Conservation (phyloP, 2,329 filamentous ascomycete genomes). For the Cytospora chrysosperma region DNA sequence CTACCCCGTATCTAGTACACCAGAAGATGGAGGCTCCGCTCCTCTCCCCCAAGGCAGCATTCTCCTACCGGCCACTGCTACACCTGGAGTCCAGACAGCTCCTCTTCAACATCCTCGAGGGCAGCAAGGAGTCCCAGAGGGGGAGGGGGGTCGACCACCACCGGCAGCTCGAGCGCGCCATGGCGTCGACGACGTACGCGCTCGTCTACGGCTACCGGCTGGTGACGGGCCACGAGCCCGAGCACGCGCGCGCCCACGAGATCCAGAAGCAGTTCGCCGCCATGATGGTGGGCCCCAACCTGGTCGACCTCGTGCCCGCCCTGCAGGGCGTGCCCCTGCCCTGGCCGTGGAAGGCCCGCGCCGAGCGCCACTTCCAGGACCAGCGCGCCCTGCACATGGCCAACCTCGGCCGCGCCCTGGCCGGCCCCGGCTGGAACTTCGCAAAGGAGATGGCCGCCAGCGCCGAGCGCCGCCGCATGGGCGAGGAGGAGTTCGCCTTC, state of each 20-base stretch:
- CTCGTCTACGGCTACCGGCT: slow-evolving; percentile 20
- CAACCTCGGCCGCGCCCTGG: slow-evolving; percentile 5
- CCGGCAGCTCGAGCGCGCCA: slow-evolving; percentile 8
- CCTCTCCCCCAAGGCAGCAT: slow-evolving; percentile 3
- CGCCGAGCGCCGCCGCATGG: slow-evolving; percentile 6
- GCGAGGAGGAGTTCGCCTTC: slow-evolving; percentile 17
- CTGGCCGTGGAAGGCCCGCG: slow-evolving; percentile 8
- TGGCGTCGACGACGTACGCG: not conserved
- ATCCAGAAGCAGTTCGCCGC: slow-evolving; percentile 16
- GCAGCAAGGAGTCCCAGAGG: not conserved
- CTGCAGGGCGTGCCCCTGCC: slow-evolving; percentile 7
- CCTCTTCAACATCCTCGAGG: slow-evolving; percentile 3
- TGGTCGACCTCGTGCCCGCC: slow-evolving; percentile 10
- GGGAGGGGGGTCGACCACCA: slow-evolving; percentile 9
- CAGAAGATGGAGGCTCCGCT: slow-evolving; percentile 15
- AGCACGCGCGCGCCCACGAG: slow-evolving; percentile 7
- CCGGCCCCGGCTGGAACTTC: slow-evolving; percentile 13
- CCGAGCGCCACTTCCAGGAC: slow-evolving; percentile 10
- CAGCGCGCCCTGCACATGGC: slow-evolving; percentile 13
- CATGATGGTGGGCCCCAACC: slow-evolving; percentile 12
- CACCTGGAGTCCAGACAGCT: slow-evolving; percentile 15
- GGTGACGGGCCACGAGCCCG: slow-evolving; percentile 7
- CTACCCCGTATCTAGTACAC: slow-evolving; percentile 8
- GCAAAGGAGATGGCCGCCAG: slow-evolving; percentile 15
- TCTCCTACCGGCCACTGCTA: slow-evolving; percentile 8